phyloP scores from a whole-genome alignment of 164 flowering plant genomes.

The Malania oleifera region DNA sequence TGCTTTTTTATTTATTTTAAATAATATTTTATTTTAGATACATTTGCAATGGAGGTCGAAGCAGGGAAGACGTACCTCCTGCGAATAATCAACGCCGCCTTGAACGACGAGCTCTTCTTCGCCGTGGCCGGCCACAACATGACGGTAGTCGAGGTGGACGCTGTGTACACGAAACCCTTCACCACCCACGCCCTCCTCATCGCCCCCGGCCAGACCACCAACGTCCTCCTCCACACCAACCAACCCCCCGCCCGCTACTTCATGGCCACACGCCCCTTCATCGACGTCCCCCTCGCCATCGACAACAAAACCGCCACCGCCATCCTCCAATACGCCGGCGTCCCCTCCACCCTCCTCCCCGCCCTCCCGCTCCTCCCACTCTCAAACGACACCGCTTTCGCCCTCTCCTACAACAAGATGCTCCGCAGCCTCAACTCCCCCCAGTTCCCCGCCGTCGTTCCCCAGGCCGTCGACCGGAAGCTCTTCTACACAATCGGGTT shows the following conservation, averaged over 20 bases:
- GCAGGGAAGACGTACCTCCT: constrained; percentile 46
- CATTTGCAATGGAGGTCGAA: constrained; percentile 45
- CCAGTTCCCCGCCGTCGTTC: constrained; percentile 41
- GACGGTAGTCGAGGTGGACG: constrained; percentile 59
- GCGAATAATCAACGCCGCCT: constrained; percentile 48
- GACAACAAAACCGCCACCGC: constrained; percentile 55
- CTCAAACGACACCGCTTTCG: constrained; percentile 33
- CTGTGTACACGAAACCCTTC: constrained; percentile 49
- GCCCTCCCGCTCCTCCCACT: constrained; percentile 33
- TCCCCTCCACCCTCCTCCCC: constrained; percentile 37
- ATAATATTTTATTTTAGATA: constrained; percentile 31
- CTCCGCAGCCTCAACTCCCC: constrained; percentile 40
- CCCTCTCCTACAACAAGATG: constrained; percentile 25
- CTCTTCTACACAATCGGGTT: constrained; percentile 46
- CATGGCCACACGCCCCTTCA: constrained; percentile 45
- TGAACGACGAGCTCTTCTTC: constrained; percentile 50
- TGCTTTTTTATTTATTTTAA: background rate
- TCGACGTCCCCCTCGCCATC: constrained; percentile 33
- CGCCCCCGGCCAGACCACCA: constrained; percentile 60
- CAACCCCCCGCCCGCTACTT: constrained; percentile 34
- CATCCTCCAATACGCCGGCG: constrained; percentile 42
- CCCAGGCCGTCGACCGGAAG: constrained; percentile 34
- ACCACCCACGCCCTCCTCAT: constrained; percentile 34
- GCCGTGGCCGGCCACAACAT: constrained; percentile 44
- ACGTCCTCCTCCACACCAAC: constrained; percentile 35